A percentile compares a stretch with the other conserved stretches of the same genome.
Evolutionary conservation across 2,329 filamentous ascomycete species (phyloP).

Genomic region (Dactylellina leptospora): DNA sequence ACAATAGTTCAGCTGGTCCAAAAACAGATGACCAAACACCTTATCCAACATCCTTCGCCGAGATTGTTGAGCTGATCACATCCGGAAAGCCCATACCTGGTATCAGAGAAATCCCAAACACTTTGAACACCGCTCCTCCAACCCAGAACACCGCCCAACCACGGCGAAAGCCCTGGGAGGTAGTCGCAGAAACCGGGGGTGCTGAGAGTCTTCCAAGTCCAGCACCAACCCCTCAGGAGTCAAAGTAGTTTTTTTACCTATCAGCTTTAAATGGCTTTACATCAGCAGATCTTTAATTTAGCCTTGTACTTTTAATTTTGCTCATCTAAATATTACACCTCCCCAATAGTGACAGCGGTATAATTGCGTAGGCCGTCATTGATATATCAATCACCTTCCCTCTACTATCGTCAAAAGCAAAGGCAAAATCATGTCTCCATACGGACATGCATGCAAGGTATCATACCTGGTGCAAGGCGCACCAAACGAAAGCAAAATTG

Average conservation of each 20-base stretch:
- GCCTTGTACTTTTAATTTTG: no score
- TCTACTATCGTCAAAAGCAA: not conserved
- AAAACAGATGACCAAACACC: conserved; percentile 65
- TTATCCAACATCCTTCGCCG: conserved; percentile 83
- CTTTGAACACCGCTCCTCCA: conserved; percentile 75
- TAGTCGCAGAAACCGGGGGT: conserved; percentile 53
- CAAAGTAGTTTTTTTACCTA: no score
- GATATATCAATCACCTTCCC: no score
- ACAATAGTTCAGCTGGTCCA: not conserved
- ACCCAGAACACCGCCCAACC: conserved; percentile 65
- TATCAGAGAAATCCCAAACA: conserved; percentile 85
- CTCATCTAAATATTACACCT: no score
- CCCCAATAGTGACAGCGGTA: no score
- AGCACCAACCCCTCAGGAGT: conserved; percentile 15
- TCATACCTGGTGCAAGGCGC: not conserved
- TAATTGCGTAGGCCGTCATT: no score
- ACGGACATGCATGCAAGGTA: not conserved
- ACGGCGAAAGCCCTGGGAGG: conserved; percentile 83
- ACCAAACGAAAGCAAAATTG: not conserved
- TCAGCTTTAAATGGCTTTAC: no score
- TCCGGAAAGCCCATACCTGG: conserved; percentile 84
- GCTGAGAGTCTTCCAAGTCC: conserved; percentile 27
- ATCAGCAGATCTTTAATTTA: no score
- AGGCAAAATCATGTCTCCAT: not conserved
- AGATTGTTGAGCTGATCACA: conserved; percentile 85